Percentiles rank a stretch among this genome's conserved stretches.
Evolutionary conservation across 257 asterid genomes (phyloP).

Genomic region (Plectranthus barbatus): DNA sequence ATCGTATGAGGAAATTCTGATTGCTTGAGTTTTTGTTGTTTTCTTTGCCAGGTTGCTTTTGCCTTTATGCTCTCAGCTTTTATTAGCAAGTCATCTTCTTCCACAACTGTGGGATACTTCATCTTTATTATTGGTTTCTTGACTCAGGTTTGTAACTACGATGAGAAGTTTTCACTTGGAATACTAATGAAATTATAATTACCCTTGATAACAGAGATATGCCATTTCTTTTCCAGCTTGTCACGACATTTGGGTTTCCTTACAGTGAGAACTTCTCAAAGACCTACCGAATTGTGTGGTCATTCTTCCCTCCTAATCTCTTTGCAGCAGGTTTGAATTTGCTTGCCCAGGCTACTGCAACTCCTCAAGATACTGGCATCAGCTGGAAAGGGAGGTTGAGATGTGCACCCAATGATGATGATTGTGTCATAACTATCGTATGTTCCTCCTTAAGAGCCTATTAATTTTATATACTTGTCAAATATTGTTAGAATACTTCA

Average conservation of each 20-base stretch:
- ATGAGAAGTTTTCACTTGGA: constrained; percentile 2
- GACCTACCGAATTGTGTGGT: constrained; percentile 53
- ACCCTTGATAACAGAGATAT: constrained; percentile 14
- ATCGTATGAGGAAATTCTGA: constrained; percentile 1
- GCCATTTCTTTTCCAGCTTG: constrained; percentile 49
- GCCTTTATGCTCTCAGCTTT: constrained; percentile 79
- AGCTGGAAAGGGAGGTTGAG: constrained; percentile 74
- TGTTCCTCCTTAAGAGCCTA: constrained; percentile 8
- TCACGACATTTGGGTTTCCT: constrained; percentile 85
- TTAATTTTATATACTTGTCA: constrained; percentile 1
- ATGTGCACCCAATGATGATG: constrained; percentile 75
- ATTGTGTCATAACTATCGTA: constrained; percentile 73
- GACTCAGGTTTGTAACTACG: constrained; percentile 59
- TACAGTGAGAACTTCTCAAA: constrained; percentile 38
- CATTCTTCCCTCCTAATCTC: constrained; percentile 93
- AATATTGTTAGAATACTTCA: neutral
- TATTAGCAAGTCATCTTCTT: constrained; percentile 67
- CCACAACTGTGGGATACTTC: constrained; percentile 68
- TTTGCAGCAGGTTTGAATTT: constrained; percentile 68
- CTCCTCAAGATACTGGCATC: constrained; percentile 88
- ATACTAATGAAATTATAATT: constrained; percentile 3
- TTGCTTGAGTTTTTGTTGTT: constrained; percentile 10
- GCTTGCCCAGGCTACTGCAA: constrained; percentile 76
- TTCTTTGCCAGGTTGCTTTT: constrained; percentile 54
- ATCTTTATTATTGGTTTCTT: constrained; percentile 63